Percentiles rank a stretch among this genome's conserved stretches.
Evolutionary conservation across 495 filamentous ascomycete species (phyloP).

Genomic region (Bombardia bombarda): DNA sequence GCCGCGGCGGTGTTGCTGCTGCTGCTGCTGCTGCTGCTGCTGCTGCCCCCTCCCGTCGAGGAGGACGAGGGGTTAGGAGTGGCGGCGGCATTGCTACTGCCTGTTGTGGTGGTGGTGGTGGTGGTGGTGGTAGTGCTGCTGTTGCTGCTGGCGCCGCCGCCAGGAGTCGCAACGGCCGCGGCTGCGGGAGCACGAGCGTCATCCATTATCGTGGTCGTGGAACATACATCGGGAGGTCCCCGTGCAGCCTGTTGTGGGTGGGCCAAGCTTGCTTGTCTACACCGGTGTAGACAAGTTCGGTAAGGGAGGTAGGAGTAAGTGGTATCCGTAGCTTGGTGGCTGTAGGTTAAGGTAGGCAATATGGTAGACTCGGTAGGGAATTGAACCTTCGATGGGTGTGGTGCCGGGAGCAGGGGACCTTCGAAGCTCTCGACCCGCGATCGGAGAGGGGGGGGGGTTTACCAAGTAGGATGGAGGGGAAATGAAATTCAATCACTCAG

Average conservation of each 20-base stretch:
- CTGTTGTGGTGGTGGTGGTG: conserved; percentile 7
- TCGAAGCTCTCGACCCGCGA: no score
- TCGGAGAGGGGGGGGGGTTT: no score
- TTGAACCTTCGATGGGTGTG: no score
- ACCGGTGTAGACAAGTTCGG: no score
- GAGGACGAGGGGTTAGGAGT: conserved; percentile 20
- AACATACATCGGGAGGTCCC: conserved; percentile 20
- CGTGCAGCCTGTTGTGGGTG: conserved; percentile 3
- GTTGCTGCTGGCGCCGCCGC: conserved; percentile 12
- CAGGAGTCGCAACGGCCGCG: conserved; percentile 19
- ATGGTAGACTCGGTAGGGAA: no score
- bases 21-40: conserved; percentile 13
- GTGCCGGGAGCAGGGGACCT: no score
- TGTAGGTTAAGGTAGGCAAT: no score
- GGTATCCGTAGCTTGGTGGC: no score
- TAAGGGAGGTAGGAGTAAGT: no score
- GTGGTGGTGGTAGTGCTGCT: conserved; percentile 5
- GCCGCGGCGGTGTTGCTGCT: conserved; percentile 3
- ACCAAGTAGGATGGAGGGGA: no score
- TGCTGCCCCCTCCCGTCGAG: conserved; percentile 14
- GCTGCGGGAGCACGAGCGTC: conserved; percentile 26
- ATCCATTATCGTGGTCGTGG: conserved; percentile 30
- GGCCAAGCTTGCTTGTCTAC: no score
- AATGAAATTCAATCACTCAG: no score
- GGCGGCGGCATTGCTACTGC: conserved; percentile 17